phyloP scores from a whole-genome alignment of 768 basidiomycete species.

The Boletus barrowsii region DNA sequence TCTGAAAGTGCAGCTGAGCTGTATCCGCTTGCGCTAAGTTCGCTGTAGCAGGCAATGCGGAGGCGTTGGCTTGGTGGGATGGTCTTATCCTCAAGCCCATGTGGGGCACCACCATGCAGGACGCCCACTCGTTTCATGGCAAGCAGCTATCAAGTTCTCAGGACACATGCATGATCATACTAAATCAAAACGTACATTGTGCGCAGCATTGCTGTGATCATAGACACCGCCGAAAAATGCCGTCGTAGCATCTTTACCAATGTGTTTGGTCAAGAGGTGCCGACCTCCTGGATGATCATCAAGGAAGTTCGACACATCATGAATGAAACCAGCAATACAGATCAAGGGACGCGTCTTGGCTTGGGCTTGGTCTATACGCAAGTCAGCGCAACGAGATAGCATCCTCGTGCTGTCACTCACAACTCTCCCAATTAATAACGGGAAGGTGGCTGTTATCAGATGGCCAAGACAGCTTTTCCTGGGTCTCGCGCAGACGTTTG shows the following conservation, averaged over 20 bases:
- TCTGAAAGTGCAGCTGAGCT: slow-evolving; percentile 59
- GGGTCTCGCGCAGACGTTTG: slow-evolving; percentile 76
- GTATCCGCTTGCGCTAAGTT: slow-evolving; percentile 46
- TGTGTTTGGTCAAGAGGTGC: slow-evolving; percentile 76
- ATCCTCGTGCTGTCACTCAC: slow-evolving; percentile 38
- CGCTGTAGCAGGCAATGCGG: slow-evolving; percentile 63
- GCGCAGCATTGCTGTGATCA: slow-evolving; percentile 85
- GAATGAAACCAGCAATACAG: slow-evolving; percentile 89
- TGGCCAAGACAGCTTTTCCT: slow-evolving; percentile 80
- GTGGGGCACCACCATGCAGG: slow-evolving; percentile 50
- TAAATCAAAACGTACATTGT: slow-evolving; percentile 53
- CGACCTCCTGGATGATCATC: slow-evolving; percentile 92
- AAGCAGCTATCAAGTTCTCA: slow-evolving; percentile 20
- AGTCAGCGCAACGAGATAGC: not conserved
- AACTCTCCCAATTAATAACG: slow-evolving; percentile 84
- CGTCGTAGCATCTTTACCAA: slow-evolving; percentile 88
- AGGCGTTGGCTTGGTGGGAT: slow-evolving; percentile 74
- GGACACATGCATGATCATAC: not conserved
- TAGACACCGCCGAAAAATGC: slow-evolving; percentile 94
- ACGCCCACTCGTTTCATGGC: slow-evolving; percentile 58
- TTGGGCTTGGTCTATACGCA: slow-evolving; percentile 68
- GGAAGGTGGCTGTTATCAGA: slow-evolving; percentile 71
- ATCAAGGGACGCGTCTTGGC: slow-evolving; percentile 75
- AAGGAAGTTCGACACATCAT: slow-evolving; percentile 80
- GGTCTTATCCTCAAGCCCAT: slow-evolving; percentile 55